Evolutionary conservation across 2,329 filamentous ascomycete species (phyloP).

Genomic region (Penicillium palitans): DNA sequence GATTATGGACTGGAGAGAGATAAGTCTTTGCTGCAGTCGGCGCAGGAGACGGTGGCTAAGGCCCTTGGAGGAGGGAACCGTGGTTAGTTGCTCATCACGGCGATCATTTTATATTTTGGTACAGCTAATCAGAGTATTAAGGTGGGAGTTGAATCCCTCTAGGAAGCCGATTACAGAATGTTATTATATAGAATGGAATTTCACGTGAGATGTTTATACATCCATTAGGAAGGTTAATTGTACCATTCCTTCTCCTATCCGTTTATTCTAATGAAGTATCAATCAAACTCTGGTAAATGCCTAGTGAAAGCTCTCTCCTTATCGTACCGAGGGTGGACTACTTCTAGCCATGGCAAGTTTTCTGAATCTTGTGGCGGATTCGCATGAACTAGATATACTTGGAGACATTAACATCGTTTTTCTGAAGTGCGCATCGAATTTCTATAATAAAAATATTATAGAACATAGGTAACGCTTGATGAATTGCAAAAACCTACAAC

Average conservation of each 20-base stretch:
- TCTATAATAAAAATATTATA: too few species aligned
- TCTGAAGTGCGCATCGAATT: background rate
- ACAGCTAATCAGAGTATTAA: background rate
- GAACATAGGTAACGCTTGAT: too few species aligned
- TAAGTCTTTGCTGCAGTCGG: constrained; percentile 18
- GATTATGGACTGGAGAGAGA: constrained; percentile 7
- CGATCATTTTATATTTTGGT: background rate
- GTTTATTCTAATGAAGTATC: too few species aligned
- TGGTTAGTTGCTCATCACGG: constrained; percentile 11
- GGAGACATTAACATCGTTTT: background rate
- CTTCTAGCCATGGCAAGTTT: background rate
- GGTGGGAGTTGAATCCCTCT: background rate
- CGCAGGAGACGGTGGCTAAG: constrained; percentile 29
- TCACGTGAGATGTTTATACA: background rate
- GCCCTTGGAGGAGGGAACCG: constrained; percentile 28
- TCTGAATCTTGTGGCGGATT: background rate
- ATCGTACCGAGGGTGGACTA: background rate
- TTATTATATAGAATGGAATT: background rate
- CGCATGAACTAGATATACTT: background rate
- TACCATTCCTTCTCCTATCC: background rate
- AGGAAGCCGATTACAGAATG: too few species aligned
- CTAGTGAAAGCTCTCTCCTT: background rate
- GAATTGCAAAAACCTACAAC: too few species aligned
- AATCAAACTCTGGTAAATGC: rapidly evolving
- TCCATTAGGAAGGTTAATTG: background rate